These are phyloP conservation scores for Cryptosporidium felis DNA, from an alignment of 169 alveolate species.

Conservation along the genomic window DNA sequence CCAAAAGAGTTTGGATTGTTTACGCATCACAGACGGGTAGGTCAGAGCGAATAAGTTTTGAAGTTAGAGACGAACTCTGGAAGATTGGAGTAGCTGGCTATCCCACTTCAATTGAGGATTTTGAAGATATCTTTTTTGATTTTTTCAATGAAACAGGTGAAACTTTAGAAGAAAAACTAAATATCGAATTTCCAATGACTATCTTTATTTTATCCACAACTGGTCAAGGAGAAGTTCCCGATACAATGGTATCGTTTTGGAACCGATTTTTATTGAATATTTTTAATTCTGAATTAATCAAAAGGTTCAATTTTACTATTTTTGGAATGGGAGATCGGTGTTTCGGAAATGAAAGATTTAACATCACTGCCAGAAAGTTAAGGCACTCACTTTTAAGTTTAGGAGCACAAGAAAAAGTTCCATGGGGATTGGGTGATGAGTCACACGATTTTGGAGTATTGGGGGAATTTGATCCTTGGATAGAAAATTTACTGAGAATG, in stretches of 20 bases:
- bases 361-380: slow-evolving; percentile 48
- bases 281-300: neutral
- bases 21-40: slow-evolving; percentile 67
- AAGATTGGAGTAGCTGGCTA: slow-evolving; percentile 46
- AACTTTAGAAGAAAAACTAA: neutral
- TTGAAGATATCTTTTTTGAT: slow-evolving; percentile 39
- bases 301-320: slow-evolving; percentile 7
- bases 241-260: slow-evolving; percentile 62
- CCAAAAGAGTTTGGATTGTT: slow-evolving; percentile 64
- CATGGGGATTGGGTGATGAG: slow-evolving; percentile 70
- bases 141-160: neutral
- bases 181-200: slow-evolving; percentile 24
- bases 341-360: slow-evolving; percentile 57
- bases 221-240: slow-evolving; percentile 71
- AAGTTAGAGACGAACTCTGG: slow-evolving; percentile 55
- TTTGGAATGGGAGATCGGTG: slow-evolving; percentile 71
- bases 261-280: slow-evolving; percentile 25
- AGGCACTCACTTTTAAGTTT: slow-evolving; percentile 8
- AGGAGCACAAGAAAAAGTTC: slow-evolving; percentile 28
- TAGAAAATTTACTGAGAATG: slow-evolving; percentile 11
- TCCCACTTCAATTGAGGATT: slow-evolving; percentile 50
- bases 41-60: slow-evolving; percentile 43
- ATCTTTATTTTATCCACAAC: slow-evolving; percentile 63
- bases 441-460: slow-evolving; percentile 66
- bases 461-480: slow-evolving; percentile 70